Conservation (phyloP, 768 basidiomycete species). For the Boletus speciosus region DNA sequence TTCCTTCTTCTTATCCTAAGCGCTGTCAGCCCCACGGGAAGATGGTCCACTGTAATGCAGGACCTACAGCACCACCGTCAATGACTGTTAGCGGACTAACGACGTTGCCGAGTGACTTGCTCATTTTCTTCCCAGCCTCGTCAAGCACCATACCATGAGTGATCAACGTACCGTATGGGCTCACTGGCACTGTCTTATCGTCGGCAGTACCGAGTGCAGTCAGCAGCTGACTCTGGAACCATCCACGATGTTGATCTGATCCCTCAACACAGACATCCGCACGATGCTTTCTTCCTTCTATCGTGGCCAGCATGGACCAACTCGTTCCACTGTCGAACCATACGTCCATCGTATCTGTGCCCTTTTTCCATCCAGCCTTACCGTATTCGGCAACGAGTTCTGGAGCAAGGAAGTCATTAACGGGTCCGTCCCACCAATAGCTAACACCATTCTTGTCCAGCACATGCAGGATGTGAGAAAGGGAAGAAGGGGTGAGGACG, state of each 20-base stretch:
- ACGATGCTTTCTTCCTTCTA: slow-evolving; percentile 38
- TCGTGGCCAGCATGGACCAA: slow-evolving; percentile 72
- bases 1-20: slow-evolving; percentile 61
- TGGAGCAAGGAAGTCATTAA: slow-evolving; percentile 76
- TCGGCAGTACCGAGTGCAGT: slow-evolving; percentile 58
- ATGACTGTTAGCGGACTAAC: slow-evolving; percentile 81
- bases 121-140: slow-evolving; percentile 88
- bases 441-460: slow-evolving; percentile 67
- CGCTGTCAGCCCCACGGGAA: background rate
- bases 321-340: slow-evolving; percentile 98
- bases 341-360: slow-evolving; percentile 96
- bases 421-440: slow-evolving; percentile 91
- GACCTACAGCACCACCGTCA: slow-evolving; percentile 66
- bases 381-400: slow-evolving; percentile 47
- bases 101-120: slow-evolving; percentile 93
- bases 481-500: slow-evolving; percentile 57
- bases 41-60: background rate
- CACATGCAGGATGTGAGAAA: slow-evolving; percentile 75
- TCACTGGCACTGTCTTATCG: slow-evolving; percentile 17
- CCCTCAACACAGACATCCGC: slow-evolving; percentile 94
- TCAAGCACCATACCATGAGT: slow-evolving; percentile 98
- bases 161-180: slow-evolving; percentile 76
- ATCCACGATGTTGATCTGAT: slow-evolving; percentile 95
- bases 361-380: slow-evolving; percentile 60
- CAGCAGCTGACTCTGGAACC: slow-evolving; percentile 95